Evolutionary conservation across 2,329 filamentous ascomycete genomes (phyloP).

Genomic region (Magnaporthales sp.): DNA sequence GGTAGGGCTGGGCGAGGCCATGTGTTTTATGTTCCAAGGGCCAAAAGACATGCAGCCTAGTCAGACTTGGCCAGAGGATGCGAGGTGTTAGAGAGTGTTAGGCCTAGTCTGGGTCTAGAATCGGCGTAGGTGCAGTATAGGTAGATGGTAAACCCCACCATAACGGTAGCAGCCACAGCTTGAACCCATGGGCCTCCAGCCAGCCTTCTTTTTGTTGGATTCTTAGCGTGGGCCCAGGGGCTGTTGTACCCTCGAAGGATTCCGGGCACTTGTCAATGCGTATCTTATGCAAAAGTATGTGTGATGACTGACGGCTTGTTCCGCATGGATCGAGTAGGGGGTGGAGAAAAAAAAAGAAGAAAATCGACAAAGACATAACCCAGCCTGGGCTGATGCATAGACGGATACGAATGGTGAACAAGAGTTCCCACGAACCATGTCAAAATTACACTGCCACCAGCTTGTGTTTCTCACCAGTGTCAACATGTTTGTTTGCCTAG

Average conservation of each 20-base stretch:
- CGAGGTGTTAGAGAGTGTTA: not conserved
- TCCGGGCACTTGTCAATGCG: not conserved
- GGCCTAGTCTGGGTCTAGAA: not conserved
- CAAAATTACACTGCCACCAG: not conserved
- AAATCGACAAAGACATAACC: not conserved
- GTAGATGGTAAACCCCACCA: not conserved
- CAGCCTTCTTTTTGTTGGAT: not conserved
- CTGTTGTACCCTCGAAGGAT: not conserved
- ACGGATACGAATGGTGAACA: not conserved
- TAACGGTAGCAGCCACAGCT: not conserved
- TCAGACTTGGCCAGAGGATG: not conserved
- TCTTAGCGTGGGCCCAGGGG: not conserved
- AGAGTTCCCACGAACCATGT: not conserved
- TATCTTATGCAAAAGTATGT: not conserved
- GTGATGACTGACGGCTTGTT: not conserved
- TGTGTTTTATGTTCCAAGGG: not conserved
- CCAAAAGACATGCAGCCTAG: not conserved
- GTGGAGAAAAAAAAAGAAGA: no score
- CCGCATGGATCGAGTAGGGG: not conserved
- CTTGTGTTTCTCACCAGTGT: not conserved
- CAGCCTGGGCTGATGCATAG: not conserved
- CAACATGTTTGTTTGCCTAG: not conserved
- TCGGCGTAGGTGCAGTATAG: not conserved
- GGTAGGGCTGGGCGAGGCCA: constrained; percentile 10
- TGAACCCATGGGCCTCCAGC: not conserved